These are phyloP conservation scores for Tolypocladium album DNA, from an alignment of 2,329 filamentous ascomycete genomes.

Conservation along the genomic window DNA sequence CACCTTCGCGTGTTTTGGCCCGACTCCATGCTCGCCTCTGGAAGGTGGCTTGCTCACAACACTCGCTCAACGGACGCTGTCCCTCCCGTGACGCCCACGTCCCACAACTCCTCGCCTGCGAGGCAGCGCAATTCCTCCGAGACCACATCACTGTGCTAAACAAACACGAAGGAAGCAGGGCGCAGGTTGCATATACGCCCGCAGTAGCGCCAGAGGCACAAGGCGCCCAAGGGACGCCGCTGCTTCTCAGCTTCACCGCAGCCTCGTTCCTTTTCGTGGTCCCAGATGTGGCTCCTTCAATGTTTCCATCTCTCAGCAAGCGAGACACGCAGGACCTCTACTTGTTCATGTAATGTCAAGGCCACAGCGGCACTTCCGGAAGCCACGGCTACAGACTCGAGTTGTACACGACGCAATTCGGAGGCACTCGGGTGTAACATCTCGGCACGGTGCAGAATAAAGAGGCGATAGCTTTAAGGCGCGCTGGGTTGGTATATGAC, in stretches of 20 bases:
- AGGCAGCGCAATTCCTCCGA: neutral
- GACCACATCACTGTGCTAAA: neutral
- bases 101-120: neutral
- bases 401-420: neutral
- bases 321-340: neutral
- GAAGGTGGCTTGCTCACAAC: too few relatives aligned
- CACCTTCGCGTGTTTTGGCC: too few relatives aligned
- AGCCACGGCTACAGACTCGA: neutral
- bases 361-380: neutral
- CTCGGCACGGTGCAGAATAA: neutral
- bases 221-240: neutral
- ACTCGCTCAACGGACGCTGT: too few relatives aligned
- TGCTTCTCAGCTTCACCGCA: neutral
- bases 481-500: neutral
- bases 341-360: neutral
- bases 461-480: neutral
- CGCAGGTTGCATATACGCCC: neutral
- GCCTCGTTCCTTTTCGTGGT: neutral
- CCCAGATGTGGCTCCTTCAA: neutral
- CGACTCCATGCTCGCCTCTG: too few relatives aligned
- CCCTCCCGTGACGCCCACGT: neutral
- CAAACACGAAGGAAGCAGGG: neutral
- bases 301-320: neutral
- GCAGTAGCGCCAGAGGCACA: neutral
- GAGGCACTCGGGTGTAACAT: conserved; percentile 37